Evolutionary conservation across 768 basidiomycete species (phyloP).

Genomic region (Tephrocybe sp.): DNA sequence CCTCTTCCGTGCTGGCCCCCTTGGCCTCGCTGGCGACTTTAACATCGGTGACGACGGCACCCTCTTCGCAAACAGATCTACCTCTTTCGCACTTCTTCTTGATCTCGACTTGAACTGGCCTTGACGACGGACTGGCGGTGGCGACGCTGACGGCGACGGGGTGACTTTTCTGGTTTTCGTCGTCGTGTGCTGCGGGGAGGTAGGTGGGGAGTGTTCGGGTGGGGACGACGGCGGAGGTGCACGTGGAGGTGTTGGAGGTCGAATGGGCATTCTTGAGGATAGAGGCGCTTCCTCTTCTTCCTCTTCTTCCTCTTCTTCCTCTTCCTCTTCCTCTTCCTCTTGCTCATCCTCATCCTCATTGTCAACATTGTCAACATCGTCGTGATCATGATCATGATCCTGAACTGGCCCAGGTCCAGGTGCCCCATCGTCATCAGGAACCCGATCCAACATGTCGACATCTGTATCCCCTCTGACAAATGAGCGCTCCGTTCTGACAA

Average conservation of each 20-base stretch:
- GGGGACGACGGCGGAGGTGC: neutral
- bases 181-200: neutral
- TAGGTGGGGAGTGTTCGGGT: neutral
- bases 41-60: constrained; percentile 67
- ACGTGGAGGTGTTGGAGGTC: constrained; percentile 5
- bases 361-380: neutral
- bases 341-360: neutral
- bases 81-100: constrained; percentile 10
- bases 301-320: neutral
- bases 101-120: neutral
- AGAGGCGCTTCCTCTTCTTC: neutral
- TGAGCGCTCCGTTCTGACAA: constrained; percentile 9
- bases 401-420: too few relatives aligned
- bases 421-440: too few relatives aligned
- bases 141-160: neutral
- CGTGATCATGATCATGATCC: neutral
- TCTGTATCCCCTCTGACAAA: constrained; percentile 37
- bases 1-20: constrained; percentile 50
- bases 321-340: too few relatives aligned
- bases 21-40: constrained; percentile 52
- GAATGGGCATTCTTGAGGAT: constrained; percentile 16
- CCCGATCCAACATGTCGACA: constrained; percentile 6
- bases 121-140: neutral
- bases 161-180: neutral
- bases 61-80: constrained; percentile 54